Evolutionary conservation across 2,329 filamentous ascomycete species (phyloP).

Genomic region (Periconia sp.): DNA sequence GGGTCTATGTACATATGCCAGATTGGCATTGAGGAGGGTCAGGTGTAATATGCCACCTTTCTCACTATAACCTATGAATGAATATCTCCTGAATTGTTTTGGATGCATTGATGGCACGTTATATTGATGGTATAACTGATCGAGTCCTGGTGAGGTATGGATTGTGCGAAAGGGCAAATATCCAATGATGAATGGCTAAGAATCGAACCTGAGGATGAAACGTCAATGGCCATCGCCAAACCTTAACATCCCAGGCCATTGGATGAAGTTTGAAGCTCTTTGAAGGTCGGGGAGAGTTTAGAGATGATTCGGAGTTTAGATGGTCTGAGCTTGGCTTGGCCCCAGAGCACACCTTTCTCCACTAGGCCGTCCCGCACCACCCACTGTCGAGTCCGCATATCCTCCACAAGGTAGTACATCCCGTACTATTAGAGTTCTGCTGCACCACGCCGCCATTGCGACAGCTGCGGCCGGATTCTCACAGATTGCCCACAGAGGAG

Average conservation of each 20-base stretch:
- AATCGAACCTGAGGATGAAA: too few relatives aligned
- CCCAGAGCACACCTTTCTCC: slow-evolving; percentile 13
- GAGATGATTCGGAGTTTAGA: slow-evolving; percentile 8
- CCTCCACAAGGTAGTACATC: neutral
- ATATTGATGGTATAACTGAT: too few relatives aligned
- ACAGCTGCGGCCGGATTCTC: slow-evolving; percentile 14
- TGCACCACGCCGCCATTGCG: slow-evolving; percentile 21
- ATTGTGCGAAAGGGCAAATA: too few relatives aligned
- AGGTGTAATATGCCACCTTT: neutral
- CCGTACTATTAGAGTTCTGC: slow-evolving; percentile 7
- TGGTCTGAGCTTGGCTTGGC: neutral
- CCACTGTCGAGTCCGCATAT: slow-evolving; percentile 20
- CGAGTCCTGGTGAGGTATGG: too few relatives aligned
- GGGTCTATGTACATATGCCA: neutral
- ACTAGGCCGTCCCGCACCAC: slow-evolving; percentile 19
- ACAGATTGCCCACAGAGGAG: neutral
- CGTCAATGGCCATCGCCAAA: too few relatives aligned
- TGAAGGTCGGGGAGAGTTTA: too few relatives aligned
- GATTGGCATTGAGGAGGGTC: neutral
- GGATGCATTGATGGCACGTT: too few relatives aligned
- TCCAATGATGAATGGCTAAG: too few relatives aligned
- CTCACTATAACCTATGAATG: too few relatives aligned
- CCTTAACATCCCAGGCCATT: too few relatives aligned
- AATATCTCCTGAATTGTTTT: too few relatives aligned
- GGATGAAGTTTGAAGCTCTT: too few relatives aligned